Evolutionary conservation across 345 rosid species (phyloP).

Genomic region (Hibiscus trionum): DNA sequence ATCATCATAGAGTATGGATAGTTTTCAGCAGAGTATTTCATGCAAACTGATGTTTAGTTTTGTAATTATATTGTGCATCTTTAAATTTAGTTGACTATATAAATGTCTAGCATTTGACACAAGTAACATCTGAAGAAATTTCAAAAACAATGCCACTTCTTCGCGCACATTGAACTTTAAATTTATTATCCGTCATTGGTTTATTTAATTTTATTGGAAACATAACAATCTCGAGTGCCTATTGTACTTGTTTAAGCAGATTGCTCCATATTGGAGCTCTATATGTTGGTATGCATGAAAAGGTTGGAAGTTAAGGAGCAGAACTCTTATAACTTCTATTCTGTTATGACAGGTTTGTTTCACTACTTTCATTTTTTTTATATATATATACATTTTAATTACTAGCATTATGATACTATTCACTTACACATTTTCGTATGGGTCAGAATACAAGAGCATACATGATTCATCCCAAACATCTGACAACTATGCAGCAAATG

Average conservation of each 20-base stretch:
- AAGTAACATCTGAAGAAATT: background rate
- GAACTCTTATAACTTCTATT: slow-evolving; percentile 67
- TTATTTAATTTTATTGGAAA: background rate
- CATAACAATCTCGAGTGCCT: background rate
- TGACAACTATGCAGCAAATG: slow-evolving; percentile 57
- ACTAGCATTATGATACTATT: background rate
- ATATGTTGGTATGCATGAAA: slow-evolving; percentile 78
- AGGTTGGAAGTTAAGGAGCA: slow-evolving; percentile 85
- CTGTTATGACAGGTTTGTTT: slow-evolving; percentile 75
- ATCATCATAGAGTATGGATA: background rate
- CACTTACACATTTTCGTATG: slow-evolving; percentile 7
- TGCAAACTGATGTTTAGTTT: background rate
- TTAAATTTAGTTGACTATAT: background rate
- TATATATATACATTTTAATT: background rate
- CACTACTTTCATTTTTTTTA: slow-evolving; percentile 2
- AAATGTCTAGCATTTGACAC: background rate
- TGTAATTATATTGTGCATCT: background rate
- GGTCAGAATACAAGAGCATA: slow-evolving; percentile 74
- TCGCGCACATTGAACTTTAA: background rate
- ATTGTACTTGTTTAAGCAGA: slow-evolving; percentile 37
- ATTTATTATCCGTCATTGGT: background rate
- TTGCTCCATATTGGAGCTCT: slow-evolving; percentile 85
- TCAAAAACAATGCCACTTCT: background rate
- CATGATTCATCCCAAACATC: slow-evolving; percentile 73
- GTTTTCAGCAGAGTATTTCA: background rate